Conservation (phyloP, 345 rosid species). For the Boechera divaricarpa region DNA sequence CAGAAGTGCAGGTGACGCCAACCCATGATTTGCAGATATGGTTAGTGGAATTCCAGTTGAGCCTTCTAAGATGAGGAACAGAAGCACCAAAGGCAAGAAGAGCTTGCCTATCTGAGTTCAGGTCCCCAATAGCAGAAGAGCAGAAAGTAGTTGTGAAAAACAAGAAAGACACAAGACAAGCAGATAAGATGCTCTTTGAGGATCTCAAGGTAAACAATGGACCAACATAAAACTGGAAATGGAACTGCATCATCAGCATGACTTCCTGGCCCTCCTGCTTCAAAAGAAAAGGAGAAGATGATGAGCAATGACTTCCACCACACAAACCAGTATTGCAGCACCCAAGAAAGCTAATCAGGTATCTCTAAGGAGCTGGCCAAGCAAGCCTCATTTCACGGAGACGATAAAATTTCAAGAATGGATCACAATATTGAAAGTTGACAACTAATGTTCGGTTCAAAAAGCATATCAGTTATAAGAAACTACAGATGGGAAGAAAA, state of each 20-base stretch:
- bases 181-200: constrained; percentile 48
- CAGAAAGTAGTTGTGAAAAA: constrained; percentile 41
- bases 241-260: constrained; percentile 41
- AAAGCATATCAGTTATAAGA: constrained; percentile 12
- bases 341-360: constrained; percentile 6
- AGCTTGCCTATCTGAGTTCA: constrained; percentile 70
- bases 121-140: constrained; percentile 56
- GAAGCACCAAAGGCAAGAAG: constrained; percentile 64
- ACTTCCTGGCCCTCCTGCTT: constrained; percentile 51
- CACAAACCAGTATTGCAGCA: constrained; percentile 31
- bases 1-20: constrained; percentile 62
- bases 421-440: constrained; percentile 27
- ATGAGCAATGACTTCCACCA: constrained; percentile 33
- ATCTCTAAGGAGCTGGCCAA: background rate
- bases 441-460: constrained; percentile 13
- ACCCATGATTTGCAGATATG: constrained; percentile 73
- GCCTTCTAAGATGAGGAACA: constrained; percentile 62
- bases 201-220: constrained; percentile 29
- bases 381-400: background rate
- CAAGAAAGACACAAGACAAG: constrained; percentile 44
- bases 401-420: background rate
- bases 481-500: background rate
- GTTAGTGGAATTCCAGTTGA: constrained; percentile 64
- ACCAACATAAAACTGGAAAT: constrained; percentile 25
- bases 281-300: constrained; percentile 37